Conservation (phyloP, 1,284 basidiomycete species). For the Ustilago shanxiensis region DNA sequence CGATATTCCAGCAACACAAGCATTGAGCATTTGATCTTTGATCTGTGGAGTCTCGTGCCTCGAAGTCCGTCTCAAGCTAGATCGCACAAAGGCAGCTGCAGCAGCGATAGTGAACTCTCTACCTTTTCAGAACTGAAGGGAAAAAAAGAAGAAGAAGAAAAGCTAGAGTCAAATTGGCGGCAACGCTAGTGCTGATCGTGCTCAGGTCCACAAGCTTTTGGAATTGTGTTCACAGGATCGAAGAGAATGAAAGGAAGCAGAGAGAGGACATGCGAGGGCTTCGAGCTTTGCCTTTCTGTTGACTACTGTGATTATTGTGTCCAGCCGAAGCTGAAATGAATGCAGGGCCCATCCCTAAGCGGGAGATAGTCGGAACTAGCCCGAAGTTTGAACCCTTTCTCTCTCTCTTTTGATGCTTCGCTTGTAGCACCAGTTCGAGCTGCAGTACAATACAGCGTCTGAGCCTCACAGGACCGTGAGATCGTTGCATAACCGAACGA, state of each 20-base stretch:
- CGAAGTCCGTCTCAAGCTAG: not conserved
- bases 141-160: no score
- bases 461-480: constrained; percentile 2
- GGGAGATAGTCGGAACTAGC: not conserved
- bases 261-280: no score
- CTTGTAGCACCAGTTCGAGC: not conserved
- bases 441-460: no score
- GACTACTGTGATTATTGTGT: not conserved
- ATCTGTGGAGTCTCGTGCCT: not conserved
- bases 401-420: not conserved
- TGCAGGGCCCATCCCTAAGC: not conserved
- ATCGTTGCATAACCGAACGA: no score
- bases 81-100: not conserved
- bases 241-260: not conserved
- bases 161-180: constrained; percentile 8
- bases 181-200: constrained; percentile 5
- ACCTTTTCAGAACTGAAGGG: not conserved
- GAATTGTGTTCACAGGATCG: not conserved
- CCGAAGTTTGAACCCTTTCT: not conserved
- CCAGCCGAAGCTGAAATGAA: not conserved
- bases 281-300: not conserved
- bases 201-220: not conserved
- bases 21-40: not conserved
- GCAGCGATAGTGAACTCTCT: not conserved
- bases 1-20: constrained; percentile 1